These are phyloP conservation scores for Ilyonectria robusta DNA, from an alignment of 2,329 filamentous ascomycete genomes.

Conservation along the genomic window DNA sequence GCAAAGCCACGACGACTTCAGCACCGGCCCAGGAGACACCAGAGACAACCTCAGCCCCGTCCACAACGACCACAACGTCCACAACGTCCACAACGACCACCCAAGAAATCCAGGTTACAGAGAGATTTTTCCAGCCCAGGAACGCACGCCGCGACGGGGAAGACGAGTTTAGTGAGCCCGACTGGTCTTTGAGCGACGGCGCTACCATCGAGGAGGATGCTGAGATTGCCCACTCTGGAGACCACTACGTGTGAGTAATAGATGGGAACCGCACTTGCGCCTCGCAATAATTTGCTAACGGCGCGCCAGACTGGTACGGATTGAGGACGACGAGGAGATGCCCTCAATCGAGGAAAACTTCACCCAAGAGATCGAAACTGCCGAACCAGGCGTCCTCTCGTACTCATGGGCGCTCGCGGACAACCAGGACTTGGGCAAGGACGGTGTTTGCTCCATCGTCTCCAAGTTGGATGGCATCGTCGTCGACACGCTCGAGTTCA, in stretches of 20 bases:
- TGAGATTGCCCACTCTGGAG: conserved; percentile 4
- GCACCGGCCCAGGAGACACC: not conserved
- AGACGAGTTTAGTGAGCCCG: not conserved
- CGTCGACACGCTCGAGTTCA: conserved; percentile 14
- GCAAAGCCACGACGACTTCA: not conserved
- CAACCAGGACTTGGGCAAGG: conserved; percentile 8
- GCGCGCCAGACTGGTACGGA: not conserved
- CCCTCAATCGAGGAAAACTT: conserved; percentile 3
- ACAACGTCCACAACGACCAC: not conserved
- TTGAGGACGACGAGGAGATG: not conserved
- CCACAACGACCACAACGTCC: not conserved
- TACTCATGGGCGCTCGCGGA: conserved; percentile 25
- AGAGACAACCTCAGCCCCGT: not conserved
- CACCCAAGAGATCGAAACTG: not conserved
- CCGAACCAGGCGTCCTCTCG: conserved; percentile 5
- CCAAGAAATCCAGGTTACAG: not conserved
- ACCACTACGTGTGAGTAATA: conserved; percentile 17
- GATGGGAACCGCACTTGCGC: not conserved
- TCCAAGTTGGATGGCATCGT: conserved; percentile 14
- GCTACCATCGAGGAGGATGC: conserved; percentile 1
- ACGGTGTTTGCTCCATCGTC: conserved; percentile 17
- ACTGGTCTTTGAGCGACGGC: not conserved
- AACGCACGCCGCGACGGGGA: not conserved
- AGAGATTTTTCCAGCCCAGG: conserved; percentile 6
- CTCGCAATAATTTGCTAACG: not conserved